Evolutionary conservation across 83 land plant genomes (phyloP).

Genomic region (Thuja plicata): DNA sequence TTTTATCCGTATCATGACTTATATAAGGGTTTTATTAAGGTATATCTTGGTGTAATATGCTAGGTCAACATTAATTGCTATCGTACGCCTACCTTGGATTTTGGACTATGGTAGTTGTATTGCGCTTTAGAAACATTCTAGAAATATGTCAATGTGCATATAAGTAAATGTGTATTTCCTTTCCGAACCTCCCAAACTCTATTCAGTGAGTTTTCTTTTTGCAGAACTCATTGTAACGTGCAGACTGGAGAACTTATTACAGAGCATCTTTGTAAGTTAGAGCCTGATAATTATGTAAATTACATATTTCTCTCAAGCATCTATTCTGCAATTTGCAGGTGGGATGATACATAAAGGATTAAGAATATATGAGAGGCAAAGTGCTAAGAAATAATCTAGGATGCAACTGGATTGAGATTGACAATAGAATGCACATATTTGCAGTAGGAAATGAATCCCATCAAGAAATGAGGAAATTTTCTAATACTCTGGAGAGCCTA

Average conservation of each 20-base stretch:
- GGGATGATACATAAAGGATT: not conserved
- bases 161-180: not conserved
- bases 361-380: not conserved
- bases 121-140: not conserved
- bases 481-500: not conserved
- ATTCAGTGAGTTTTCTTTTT: not conserved
- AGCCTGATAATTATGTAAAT: not conserved
- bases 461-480: not conserved
- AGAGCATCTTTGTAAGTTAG: not conserved
- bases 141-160: not conserved
- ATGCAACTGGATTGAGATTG: slow-evolving; percentile 1
- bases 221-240: not conserved
- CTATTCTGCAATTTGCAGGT: not conserved
- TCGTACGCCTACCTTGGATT: not conserved
- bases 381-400: not conserved
- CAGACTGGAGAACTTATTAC: not conserved
- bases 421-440: not conserved
- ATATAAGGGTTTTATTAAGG: not conserved
- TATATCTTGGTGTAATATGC: not conserved
- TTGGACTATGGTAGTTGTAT: not conserved
- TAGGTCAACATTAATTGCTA: not conserved
- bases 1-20: not conserved
- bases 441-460: not conserved
- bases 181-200: too few species aligned
- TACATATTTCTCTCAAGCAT: not conserved